Percentiles rank a stretch among this genome's conserved stretches.
These are phyloP conservation scores for Pseudocercospora pini-densiflorae DNA, from an alignment of 2,329 filamentous ascomycete species.

Conservation along the genomic window DNA sequence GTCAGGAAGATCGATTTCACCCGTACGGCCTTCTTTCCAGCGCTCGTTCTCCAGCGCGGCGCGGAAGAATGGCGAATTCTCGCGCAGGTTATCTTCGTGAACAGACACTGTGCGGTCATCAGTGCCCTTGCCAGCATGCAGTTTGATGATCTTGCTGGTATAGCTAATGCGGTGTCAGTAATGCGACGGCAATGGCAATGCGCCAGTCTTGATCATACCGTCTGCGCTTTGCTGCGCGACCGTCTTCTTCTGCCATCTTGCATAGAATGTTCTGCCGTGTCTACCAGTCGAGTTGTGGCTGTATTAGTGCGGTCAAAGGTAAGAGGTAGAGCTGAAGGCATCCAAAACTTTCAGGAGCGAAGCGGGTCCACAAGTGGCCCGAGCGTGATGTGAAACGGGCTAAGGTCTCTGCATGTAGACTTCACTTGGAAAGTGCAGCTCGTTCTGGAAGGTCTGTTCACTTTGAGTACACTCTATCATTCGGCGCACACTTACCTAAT, in stretches of 20 bases:
- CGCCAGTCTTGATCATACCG: background rate
- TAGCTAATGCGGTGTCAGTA: conserved; percentile 7
- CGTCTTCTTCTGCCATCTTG: conserved; percentile 6
- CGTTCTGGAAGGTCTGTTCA: background rate
- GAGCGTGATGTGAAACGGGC: background rate
- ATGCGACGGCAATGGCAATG: background rate
- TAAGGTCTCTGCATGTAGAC: background rate
- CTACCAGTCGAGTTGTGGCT: background rate
- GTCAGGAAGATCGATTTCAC: conserved; percentile 15
- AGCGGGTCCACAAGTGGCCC: background rate
- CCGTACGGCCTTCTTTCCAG: conserved; percentile 12
- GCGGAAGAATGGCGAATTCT: conserved; percentile 16
- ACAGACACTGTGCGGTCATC: background rate
- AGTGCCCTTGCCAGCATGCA: background rate
- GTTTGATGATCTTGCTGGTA: conserved; percentile 14
- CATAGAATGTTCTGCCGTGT: background rate
- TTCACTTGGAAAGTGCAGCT: background rate
- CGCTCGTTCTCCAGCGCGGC: conserved; percentile 15
- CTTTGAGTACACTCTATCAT: conserved; percentile 18
- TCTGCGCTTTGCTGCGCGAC: conserved; percentile 6
- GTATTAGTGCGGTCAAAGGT: background rate
- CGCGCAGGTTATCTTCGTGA: conserved; percentile 17
- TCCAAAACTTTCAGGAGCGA: no score
- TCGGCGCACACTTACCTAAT: conserved; percentile 18
- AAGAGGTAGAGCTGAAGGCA: no score